Conservation (phyloP, 768 basidiomycete genomes). For the Collybia nuda region DNA sequence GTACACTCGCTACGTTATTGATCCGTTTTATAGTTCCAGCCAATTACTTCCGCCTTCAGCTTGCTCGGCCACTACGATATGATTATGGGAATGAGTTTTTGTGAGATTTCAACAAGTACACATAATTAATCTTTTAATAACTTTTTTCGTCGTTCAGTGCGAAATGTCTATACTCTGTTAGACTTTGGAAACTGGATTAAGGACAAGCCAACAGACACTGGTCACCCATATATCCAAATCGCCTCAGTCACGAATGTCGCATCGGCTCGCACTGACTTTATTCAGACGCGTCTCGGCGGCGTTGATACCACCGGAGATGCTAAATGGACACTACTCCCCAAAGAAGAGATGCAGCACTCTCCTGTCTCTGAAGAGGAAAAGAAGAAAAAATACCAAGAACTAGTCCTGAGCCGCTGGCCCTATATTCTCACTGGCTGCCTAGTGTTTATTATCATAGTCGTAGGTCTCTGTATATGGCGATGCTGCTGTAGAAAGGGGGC, state of each 20-base stretch:
- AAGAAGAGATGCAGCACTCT: slow-evolving; percentile 56
- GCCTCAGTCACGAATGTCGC: slow-evolving; percentile 54
- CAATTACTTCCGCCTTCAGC: slow-evolving; percentile 79
- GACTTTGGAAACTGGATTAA: slow-evolving; percentile 72
- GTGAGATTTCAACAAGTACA: slow-evolving; percentile 37
- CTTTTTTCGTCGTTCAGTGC: slow-evolving; percentile 44
- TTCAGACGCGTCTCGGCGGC: slow-evolving; percentile 59
- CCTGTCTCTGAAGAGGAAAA: slow-evolving; percentile 65
- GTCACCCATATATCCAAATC: slow-evolving; percentile 70
- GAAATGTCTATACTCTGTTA: slow-evolving; percentile 71
- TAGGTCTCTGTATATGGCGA: slow-evolving; percentile 55
- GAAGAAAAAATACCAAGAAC: slow-evolving; percentile 63
- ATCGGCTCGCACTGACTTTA: slow-evolving; percentile 64
- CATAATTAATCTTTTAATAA: slow-evolving; percentile 6
- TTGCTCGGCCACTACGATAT: slow-evolving; percentile 77
- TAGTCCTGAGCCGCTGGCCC: slow-evolving; percentile 70
- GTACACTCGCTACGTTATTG: slow-evolving; percentile 5
- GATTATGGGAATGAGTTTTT: slow-evolving; percentile 80
- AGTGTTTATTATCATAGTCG: slow-evolving; percentile 40
- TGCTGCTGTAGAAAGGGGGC: slow-evolving; percentile 52
- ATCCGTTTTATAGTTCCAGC: slow-evolving; percentile 60
- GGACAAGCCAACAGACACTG: slow-evolving; percentile 40
- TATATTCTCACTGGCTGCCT: slow-evolving; percentile 68
- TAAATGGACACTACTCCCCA: slow-evolving; percentile 60
- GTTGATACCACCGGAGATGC: slow-evolving; percentile 54